phyloP scores from a whole-genome alignment of 2,329 filamentous ascomycete species.

The Microsporum audouinii region DNA sequence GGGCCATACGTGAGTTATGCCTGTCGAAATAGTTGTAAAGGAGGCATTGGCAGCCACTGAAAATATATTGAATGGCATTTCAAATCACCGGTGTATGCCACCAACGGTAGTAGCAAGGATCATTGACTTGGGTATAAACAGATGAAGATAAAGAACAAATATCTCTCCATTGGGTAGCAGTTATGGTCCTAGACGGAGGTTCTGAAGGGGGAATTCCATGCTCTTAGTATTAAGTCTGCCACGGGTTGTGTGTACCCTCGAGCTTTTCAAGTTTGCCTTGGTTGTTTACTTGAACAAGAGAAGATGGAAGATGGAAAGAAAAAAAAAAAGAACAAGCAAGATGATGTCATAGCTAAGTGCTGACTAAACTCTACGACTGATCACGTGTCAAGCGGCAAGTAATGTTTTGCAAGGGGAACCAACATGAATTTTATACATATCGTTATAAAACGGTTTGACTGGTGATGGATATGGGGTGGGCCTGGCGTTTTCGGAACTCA shows the following conservation, averaged over 20 bases:
- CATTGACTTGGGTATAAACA: neutral
- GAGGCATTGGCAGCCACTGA: slow-evolving; percentile 74
- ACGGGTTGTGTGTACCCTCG: neutral
- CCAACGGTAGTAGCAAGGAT: neutral
- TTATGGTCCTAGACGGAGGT: too few relatives aligned
- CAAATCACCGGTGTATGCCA: neutral
- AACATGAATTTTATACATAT: too few relatives aligned
- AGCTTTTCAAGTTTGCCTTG: neutral
- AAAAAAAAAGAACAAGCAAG: neutral
- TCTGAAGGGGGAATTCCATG: neutral
- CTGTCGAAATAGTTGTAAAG: slow-evolving; percentile 75
- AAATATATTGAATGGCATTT: slow-evolving; percentile 63
- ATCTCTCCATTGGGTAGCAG: neutral
- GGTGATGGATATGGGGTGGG: too few relatives aligned
- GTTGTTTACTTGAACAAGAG: neutral
- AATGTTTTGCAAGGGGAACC: neutral
- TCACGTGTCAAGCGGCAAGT: neutral
- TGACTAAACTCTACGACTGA: neutral
- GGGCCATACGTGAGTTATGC: slow-evolving; percentile 54
- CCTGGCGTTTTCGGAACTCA: too few relatives aligned
- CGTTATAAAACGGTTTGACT: too few relatives aligned
- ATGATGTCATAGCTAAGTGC: neutral
- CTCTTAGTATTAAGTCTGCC: neutral
- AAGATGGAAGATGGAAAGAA: neutral
- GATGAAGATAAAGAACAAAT: neutral